A percentile compares a stretch with the other conserved stretches of the same genome.
These are phyloP conservation scores for Crithidia bombi DNA, from an alignment of 208 protist species.

Conservation along the genomic window DNA sequence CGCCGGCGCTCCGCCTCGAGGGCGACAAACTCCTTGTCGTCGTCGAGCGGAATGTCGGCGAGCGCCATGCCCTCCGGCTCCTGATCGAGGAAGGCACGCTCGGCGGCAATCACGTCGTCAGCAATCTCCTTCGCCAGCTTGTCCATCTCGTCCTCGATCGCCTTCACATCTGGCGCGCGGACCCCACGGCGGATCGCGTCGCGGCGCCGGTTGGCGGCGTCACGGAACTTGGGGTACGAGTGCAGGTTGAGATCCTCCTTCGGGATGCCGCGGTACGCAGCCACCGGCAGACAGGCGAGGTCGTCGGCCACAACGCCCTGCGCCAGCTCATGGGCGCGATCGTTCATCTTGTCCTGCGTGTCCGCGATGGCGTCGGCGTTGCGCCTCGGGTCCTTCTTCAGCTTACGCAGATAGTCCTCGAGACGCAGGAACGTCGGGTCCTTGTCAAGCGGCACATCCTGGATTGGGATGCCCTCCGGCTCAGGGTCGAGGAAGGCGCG, in stretches of 20 bases:
- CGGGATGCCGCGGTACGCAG: conserved; percentile 68
- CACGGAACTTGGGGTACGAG: conserved; percentile 61
- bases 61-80: conserved; percentile 80
- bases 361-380: conserved; percentile 61
- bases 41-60: conserved; percentile 75
- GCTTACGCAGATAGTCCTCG: conserved; percentile 69
- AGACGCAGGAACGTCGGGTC: conserved; percentile 59
- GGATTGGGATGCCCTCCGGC: conserved; percentile 74
- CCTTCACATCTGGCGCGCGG: conserved; percentile 25
- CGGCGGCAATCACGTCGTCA: conserved; percentile 63
- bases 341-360: conserved; percentile 78
- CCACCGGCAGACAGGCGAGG: conserved; percentile 48
- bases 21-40: conserved; percentile 70
- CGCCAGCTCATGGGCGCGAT: conserved; percentile 74
- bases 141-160: conserved; percentile 68
- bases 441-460: conserved; percentile 55
- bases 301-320: conserved; percentile 63
- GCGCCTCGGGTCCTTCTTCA: conserved; percentile 65
- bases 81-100: conserved; percentile 78
- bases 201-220: conserved; percentile 60
- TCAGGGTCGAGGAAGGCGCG: conserved; percentile 68
- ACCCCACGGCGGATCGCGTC: conserved; percentile 17
- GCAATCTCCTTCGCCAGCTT: conserved; percentile 58
- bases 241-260: conserved; percentile 81
- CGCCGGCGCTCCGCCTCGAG: conserved; percentile 77